Conservation (phyloP, 78 protist species). For the Capsaspora owczarzaki region DNA sequence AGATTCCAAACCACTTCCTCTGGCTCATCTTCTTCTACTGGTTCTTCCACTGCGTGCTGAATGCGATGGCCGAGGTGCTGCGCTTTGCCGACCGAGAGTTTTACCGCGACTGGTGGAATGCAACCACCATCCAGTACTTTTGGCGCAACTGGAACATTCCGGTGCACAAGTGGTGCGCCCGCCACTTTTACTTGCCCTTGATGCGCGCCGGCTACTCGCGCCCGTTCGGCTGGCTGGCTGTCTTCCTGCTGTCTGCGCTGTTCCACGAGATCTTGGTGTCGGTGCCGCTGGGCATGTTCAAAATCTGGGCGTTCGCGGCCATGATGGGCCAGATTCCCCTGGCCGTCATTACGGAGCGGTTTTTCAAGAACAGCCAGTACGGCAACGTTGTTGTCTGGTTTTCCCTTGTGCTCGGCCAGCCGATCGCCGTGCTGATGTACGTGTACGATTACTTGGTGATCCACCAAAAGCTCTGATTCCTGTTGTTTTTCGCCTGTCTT, state of each 20-base stretch:
- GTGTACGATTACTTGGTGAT: background rate
- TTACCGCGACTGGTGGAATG: conserved; percentile 59
- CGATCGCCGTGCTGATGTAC: background rate
- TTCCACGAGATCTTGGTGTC: conserved; percentile 54
- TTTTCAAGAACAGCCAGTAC: background rate
- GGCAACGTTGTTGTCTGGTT: conserved; percentile 38
- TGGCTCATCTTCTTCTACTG: conserved; percentile 14
- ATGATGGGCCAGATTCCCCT: conserved; percentile 39
- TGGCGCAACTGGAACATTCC: conserved; percentile 82
- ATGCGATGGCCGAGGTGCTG: conserved; percentile 23
- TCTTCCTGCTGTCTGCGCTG: conserved; percentile 60
- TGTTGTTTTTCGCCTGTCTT: background rate
- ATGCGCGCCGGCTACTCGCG: background rate
- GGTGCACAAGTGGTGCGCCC: conserved; percentile 67
- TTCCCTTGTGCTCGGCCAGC: conserved; percentile 15
- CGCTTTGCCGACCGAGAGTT: conserved; percentile 42
- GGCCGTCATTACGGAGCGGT: background rate
- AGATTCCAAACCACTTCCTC: background rate
- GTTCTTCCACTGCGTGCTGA: conserved; percentile 38
- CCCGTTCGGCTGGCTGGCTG: conserved; percentile 22
- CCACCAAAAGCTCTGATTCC: background rate
- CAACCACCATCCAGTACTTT: conserved; percentile 57
- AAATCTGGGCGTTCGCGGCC: conserved; percentile 23
- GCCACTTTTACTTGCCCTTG: conserved; percentile 43
- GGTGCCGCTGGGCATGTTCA: conserved; percentile 18